Conservation (phyloP, 192 early-diverging fungal species). For the Coemansia brasiliensis region DNA sequence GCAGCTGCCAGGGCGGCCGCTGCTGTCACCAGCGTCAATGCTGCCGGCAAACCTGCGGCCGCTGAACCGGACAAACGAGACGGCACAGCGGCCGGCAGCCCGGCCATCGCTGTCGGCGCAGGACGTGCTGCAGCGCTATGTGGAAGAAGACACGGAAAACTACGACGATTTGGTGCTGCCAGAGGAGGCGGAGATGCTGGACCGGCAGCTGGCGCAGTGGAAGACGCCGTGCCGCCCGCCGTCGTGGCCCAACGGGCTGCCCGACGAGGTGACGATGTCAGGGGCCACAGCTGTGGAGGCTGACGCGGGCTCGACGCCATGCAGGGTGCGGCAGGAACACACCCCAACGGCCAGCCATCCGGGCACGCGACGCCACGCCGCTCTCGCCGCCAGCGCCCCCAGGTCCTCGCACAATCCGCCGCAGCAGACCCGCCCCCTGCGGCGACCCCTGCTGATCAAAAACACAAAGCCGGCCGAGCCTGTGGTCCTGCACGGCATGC, state of each 20-base stretch:
- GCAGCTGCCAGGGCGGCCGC: conserved; percentile 21
- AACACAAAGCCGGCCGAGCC: conserved; percentile 30
- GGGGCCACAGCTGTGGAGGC: conserved; percentile 44
- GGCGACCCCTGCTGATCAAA: conserved; percentile 41
- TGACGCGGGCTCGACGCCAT: background rate
- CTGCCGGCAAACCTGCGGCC: conserved; percentile 31
- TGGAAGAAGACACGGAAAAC: conserved; percentile 40
- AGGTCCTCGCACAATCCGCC: conserved; percentile 9
- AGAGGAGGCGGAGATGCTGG: conserved; percentile 40
- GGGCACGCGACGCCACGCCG: conserved; percentile 11
- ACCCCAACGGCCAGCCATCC: conserved; percentile 8
- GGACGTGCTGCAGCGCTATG: conserved; percentile 30
- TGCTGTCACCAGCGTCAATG: conserved; percentile 26
- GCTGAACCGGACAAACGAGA: conserved; percentile 1
- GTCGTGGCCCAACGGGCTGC: conserved; percentile 24
- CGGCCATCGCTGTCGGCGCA: conserved; percentile 11
- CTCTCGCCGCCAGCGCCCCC: background rate
- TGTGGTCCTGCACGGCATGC: conserved; percentile 37
- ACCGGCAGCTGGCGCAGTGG: conserved; percentile 35
- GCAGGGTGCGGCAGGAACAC: conserved; percentile 6
- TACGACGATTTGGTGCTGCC: conserved; percentile 51
- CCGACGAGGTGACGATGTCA: conserved; percentile 35
- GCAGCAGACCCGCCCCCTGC: conserved; percentile 12
- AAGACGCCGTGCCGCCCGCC: conserved; percentile 35
- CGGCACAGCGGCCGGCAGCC: conserved; percentile 10